A percentile compares a stretch with the other conserved stretches of the same genome.
Evolutionary conservation across 164 flowering plant genomes (phyloP).

Genomic region (Brasenia schreberi): DNA sequence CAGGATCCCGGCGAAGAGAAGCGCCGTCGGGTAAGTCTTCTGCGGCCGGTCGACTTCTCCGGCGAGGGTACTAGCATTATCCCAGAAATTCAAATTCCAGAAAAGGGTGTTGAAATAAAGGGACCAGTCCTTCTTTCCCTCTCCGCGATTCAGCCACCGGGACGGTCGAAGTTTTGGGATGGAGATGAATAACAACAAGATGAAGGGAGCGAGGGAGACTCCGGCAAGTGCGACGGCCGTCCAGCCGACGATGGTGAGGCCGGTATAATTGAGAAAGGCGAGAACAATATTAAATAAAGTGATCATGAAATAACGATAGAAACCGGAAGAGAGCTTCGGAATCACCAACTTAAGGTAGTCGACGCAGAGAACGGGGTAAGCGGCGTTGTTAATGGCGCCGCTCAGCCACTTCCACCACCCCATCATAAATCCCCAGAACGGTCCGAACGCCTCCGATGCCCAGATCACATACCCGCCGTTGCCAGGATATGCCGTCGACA

Average conservation of each 20-base stretch:
- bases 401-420: slow-evolving; percentile 65
- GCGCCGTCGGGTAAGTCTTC: slow-evolving; percentile 38
- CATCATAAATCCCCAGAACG: slow-evolving; percentile 73
- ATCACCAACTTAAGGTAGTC: slow-evolving; percentile 47
- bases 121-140: slow-evolving; percentile 55
- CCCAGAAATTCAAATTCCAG: slow-evolving; percentile 94
- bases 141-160: slow-evolving; percentile 47
- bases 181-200: slow-evolving; percentile 45
- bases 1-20: slow-evolving; percentile 35
- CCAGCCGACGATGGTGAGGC: slow-evolving; percentile 63
- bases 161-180: slow-evolving; percentile 44
- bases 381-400: slow-evolving; percentile 70
- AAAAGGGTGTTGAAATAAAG: slow-evolving; percentile 69
- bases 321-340: slow-evolving; percentile 34
- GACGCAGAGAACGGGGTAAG: slow-evolving; percentile 64
- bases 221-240: slow-evolving; percentile 41
- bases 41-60: slow-evolving; percentile 60
- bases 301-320: slow-evolving; percentile 32
- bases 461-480: slow-evolving; percentile 82
- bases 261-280: slow-evolving; percentile 57
- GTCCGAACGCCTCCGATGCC: slow-evolving; percentile 72
- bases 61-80: slow-evolving; percentile 67
- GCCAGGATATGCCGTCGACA: slow-evolving; percentile 70
- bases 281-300: slow-evolving; percentile 29
- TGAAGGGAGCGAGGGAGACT: slow-evolving; percentile 55